Conservation (phyloP, 768 basidiomycete species). For the Russula abietina region DNA sequence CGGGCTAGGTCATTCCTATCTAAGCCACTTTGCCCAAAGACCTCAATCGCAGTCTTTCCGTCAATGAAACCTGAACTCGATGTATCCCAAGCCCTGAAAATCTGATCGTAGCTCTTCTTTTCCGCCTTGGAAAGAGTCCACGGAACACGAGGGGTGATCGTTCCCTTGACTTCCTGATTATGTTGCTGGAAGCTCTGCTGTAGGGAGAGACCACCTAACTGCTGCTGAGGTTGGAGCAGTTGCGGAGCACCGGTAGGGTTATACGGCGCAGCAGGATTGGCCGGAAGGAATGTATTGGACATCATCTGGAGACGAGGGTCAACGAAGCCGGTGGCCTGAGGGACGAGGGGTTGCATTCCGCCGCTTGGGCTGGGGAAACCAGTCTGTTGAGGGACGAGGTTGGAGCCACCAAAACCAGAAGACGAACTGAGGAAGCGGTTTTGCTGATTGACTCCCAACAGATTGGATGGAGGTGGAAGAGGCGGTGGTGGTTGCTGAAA, state of each 20-base stretch:
- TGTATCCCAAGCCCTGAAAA: constrained; percentile 95
- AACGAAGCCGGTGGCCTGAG: constrained; percentile 73
- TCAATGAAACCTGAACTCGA: constrained; percentile 76
- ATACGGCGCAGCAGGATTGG: constrained; percentile 55
- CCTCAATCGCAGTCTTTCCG: constrained; percentile 79
- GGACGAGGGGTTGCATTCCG: constrained; percentile 44
- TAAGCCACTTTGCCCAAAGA: constrained; percentile 91
- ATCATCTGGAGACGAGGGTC: constrained; percentile 85
- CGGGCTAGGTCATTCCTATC: constrained; percentile 84
- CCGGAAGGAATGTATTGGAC: constrained; percentile 88
- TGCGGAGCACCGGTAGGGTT: constrained; percentile 56
- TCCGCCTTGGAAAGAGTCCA: constrained; percentile 87
- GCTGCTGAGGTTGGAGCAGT: constrained; percentile 49
- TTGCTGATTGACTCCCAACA: constrained; percentile 40
- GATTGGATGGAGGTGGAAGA: constrained; percentile 55
- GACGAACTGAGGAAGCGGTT: constrained; percentile 52
- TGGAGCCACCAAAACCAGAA: constrained; percentile 42
- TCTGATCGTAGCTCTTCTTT: constrained; percentile 94
- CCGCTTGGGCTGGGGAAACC: constrained; percentile 46
- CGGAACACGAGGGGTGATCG: constrained; percentile 59
- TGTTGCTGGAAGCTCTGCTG: constrained; percentile 87
- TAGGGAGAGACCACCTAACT: constrained; percentile 47
- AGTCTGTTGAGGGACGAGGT: constrained; percentile 48
- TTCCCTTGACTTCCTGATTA: constrained; percentile 67
- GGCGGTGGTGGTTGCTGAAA: constrained; percentile 47